Base-by-base conservation (phyloP, 805 yeast species). In the Starmerella asiatica region DNA sequence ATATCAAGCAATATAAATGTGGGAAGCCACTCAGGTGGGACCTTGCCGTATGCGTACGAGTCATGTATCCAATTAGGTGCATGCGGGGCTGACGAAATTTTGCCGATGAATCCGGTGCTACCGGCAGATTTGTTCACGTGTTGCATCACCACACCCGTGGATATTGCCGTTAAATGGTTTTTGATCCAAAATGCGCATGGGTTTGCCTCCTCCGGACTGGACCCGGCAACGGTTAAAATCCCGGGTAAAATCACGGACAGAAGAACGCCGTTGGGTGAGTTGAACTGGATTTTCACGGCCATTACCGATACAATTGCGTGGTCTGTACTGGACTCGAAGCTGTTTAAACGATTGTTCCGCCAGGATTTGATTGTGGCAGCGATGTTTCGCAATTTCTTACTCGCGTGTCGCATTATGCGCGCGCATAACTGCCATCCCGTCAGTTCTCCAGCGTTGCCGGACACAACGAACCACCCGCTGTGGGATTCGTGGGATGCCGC, bases 401-500 rank as follows among this genome's bases (percentile, higher is more conserved):
- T 91, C 17, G 98, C 98, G 0, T 86, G 82, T 54, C 71, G 95
- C 48, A 79, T 91, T 31, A 84, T 91, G 96, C 85, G 94, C 2
- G 76, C 79, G 51, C 76, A 80, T 49, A 85, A 86, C 44, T 86
- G 96, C 56, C 93, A 85, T 55, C 97, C 98, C 1, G 75, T 86
- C 2, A 83, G 94, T 15, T 93, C 84, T 47, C 98, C 98, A 1
- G 84, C 81, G 8, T 63, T 91, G 29, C 97, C 98, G 0, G 91
- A 84, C 39, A 64, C 75, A 12, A 75, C 81, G 34, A 71, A 73
- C 45, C 96, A 91, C 56, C 75, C 93, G 4, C 77, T 91, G 82
- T 91, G 98, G 98, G 91, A 84, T 43, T 78, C 95, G 0, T 91
- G 98, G 97, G 97, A 91, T 55, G 65, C 91, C 46, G 96, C 98